Percentiles rank a stretch among this genome's conserved stretches.
Evolutionary conservation across 257 asterid species (phyloP).

Genomic region (Capsicum chinense): DNA sequence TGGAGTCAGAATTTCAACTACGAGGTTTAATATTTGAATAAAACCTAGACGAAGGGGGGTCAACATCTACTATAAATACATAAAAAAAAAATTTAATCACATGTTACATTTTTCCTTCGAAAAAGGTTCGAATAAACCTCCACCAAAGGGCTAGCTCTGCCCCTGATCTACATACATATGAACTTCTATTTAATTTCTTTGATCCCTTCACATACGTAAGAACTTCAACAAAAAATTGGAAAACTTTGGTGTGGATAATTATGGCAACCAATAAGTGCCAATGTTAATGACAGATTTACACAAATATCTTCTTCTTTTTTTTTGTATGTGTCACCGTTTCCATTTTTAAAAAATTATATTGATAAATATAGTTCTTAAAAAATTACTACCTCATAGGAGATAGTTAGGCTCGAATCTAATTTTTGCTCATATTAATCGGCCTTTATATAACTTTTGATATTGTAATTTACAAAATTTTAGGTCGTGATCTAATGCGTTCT

Average conservation of each 20-base stretch:
- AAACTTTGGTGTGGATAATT: not conserved
- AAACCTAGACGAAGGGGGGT: too few relatives aligned
- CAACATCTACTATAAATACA: too few relatives aligned
- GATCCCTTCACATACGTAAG: conserved; percentile 20
- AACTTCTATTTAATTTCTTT: conserved; percentile 4
- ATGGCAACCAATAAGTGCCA: not conserved
- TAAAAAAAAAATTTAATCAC: too few relatives aligned
- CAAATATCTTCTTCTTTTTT: not conserved
- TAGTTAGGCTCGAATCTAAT: not conserved
- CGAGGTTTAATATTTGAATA: too few relatives aligned
- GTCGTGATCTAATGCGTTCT: not conserved
- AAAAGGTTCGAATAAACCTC: too few relatives aligned
- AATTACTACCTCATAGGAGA: not conserved
- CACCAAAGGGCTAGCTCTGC: too few relatives aligned
- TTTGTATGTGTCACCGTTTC: not conserved
- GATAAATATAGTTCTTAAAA: not conserved
- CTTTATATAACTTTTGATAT: too few relatives aligned
- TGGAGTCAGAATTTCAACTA: too few relatives aligned
- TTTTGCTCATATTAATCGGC: too few relatives aligned
- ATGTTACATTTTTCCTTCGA: too few relatives aligned
- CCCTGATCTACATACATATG: not conserved
- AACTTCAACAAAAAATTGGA: conserved; percentile 23
- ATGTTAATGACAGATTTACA: not conserved
- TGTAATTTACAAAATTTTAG: not conserved
- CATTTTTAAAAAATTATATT: not conserved